Base-by-base conservation (phyloP, 352 stramenopile species). In the Globisporangium echinulatum region DNA sequence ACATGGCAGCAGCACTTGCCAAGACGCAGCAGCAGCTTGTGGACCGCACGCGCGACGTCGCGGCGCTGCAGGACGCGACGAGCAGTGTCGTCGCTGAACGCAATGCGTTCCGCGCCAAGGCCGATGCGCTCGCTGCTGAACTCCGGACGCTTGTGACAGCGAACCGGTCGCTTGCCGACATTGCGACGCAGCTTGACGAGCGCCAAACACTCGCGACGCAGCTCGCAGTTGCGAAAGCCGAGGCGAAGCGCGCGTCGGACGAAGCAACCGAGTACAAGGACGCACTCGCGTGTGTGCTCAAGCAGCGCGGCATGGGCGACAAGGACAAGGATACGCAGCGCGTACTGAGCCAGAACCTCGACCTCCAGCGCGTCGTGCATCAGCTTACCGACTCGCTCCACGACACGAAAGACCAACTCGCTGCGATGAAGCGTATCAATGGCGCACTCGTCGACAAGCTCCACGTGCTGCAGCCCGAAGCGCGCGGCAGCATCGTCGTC, bases 361-460 rank as follows among this genome's bases (percentile, higher is more conserved):
- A 88, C 52, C 61, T 94, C 5, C 78, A 90, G 62, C 75, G 79
- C 5, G 76, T 83, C 15, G 71, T 94, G n/a, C 71, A 90, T 38
- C 73, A 92, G 61, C 64, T 92, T 10, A 87, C 79, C 4, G 80
- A 92, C 61, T 82, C 78, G 10, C 62, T 94, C 14, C 79, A 78
- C 48, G 82, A 90, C 43, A 72, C 75, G 0, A 74, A 72, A n/a
- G 80, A 90, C 58, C 84, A 94, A 63, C 62, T 90, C 47, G 62
- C 66, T n/a, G 79, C 79, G 4, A 74, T 85, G 33, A 88, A 87
- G 69, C 79, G 79, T 55, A 88, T 92, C 58, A 94, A 94, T 58
- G 71, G 67, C 40, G 77, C 83, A 33, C 67, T 94, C n/a, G 71
- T 86, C 15, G 72, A 74, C 19, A 82, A 79, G 56, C 74, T 93